Base-by-base conservation (phyloP, 202 grass and related monocot species). In the Setaria italica region DNA sequence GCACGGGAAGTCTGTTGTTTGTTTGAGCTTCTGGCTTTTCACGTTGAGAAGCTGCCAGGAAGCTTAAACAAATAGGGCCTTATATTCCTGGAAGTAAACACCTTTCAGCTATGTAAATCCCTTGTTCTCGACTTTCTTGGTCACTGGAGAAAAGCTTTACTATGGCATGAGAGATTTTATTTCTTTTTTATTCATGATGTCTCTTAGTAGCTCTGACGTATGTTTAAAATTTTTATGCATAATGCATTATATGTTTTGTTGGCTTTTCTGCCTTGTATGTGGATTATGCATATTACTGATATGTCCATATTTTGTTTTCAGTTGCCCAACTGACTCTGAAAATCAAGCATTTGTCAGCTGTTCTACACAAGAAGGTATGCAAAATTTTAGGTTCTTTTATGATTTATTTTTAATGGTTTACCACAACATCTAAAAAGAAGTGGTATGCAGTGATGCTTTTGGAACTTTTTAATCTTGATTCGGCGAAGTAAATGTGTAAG, bases 281-380 rank as follows among this genome's bases (percentile, higher is more conserved):
- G 65, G 2, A 51, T 62, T 12, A 10, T 83, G 59, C 45, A 47
- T 76, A 33, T 64, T 21, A 77, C 70, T 91, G 39, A 91, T 29
- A 58, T 74, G 16, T 4, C 7, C 67, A 19, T 83, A 14, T 82
- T 86, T 83, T 17, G 72, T 85, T 87, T 92, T 34, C 83, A 97
- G 97, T 99, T 57, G 94, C 97, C 65, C 91, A 94, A 80, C 60
- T 97, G 19, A 99, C 94, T 66, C 87, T 94, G 65, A 99, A 99
- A 94, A 99, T 99, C 74, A 97, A 99, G 92, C 89, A 94, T 85
- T 71, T 99, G 39, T 94, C 94, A 29, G 16, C 88, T 54, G 85
- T 90, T 88, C 78, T 99, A 72, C 90, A 94, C 72, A 99, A 99
- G 80, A 99, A 99, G 97, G 97, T 97, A 91, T 51, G 29, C 0